phyloP scores from a whole-genome alignment of 108 stramenopile species.

The Cyclotella cryptica region DNA sequence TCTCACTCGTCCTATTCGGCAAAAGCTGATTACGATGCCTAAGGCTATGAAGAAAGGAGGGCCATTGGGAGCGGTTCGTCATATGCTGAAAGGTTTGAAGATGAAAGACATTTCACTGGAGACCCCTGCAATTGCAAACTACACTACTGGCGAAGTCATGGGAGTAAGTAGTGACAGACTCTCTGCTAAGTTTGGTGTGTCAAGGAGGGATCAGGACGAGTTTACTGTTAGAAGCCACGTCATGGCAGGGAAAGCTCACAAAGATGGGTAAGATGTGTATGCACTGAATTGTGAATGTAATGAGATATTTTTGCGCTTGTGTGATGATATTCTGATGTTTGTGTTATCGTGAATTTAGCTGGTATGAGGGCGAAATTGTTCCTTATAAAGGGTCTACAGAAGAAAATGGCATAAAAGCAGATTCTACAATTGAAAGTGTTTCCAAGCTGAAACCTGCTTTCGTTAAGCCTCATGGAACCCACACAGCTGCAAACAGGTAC shows the following conservation, averaged over 20 bases:
- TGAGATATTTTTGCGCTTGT: neutral
- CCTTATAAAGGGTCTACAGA: constrained; percentile 86
- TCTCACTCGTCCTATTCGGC: constrained; percentile 83
- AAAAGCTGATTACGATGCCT: constrained; percentile 90
- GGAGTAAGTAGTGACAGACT: constrained; percentile 95
- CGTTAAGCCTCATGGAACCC: constrained; percentile 96
- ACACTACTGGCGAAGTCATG: constrained; percentile 99
- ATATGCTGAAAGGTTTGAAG: constrained; percentile 92
- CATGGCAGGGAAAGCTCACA: constrained; percentile 92
- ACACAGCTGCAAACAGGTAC: constrained; percentile 95
- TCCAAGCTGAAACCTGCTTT: constrained; percentile 97
- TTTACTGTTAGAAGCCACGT: constrained; percentile 93
- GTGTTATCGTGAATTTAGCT: constrained; percentile 23
- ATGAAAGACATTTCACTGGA: constrained; percentile 92
- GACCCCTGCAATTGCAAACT: constrained; percentile 98
- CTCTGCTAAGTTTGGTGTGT: constrained; percentile 94
- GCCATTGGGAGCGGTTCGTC: constrained; percentile 67
- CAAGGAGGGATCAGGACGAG: constrained; percentile 94
- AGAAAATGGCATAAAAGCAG: constrained; percentile 98
- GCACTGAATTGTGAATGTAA: neutral
- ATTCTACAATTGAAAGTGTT: constrained; percentile 91
- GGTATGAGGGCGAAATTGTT: constrained; percentile 93
- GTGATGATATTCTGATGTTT: neutral
- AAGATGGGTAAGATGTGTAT: constrained; percentile 63
- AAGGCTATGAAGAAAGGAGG: constrained; percentile 99